Evolutionary conservation across 352 stramenopile genomes (phyloP).

Genomic region (Phytophthora cryptogea): DNA sequence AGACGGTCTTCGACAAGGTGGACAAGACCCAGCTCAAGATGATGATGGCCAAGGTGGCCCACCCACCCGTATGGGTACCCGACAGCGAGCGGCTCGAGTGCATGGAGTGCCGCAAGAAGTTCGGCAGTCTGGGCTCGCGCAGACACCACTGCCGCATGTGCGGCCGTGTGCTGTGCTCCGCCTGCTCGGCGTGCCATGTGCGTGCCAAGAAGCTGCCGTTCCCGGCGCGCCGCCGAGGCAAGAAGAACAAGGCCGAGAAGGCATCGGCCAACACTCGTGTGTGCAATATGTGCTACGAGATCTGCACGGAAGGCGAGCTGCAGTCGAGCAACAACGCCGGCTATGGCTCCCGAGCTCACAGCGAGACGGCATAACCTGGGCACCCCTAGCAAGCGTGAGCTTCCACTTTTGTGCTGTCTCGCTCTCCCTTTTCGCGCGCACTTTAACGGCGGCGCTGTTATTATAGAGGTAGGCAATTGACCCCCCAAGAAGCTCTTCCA

Average conservation of each 20-base stretch:
- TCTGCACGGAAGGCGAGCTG: constrained; percentile 38
- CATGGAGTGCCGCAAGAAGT: constrained; percentile 68
- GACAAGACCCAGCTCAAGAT: constrained; percentile 42
- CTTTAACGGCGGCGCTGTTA: constrained; percentile 23
- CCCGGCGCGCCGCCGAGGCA: constrained; percentile 46
- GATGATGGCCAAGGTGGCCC: constrained; percentile 54
- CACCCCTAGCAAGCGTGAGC: constrained; percentile 3
- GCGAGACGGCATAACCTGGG: constrained; percentile 31
- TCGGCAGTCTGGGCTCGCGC: constrained; percentile 42
- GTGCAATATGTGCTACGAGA: constrained; percentile 77
- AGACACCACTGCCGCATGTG: constrained; percentile 70
- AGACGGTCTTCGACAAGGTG: constrained; percentile 75
- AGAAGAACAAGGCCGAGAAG: constrained; percentile 58
- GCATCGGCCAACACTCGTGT: constrained; percentile 61
- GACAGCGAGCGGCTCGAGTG: constrained; percentile 51
- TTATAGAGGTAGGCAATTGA: constrained; percentile 30
- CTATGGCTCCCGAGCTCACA: constrained; percentile 17
- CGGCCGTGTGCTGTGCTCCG: constrained; percentile 53
- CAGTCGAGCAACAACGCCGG: constrained; percentile 14
- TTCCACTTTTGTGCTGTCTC: constrained; percentile 19
- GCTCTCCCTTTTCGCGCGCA: no score
- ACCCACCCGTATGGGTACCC: constrained; percentile 55
- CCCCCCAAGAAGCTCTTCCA: constrained; percentile 25
- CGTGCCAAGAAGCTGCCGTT: constrained; percentile 52
- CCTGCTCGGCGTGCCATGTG: constrained; percentile 50